phyloP scores from a whole-genome alignment of 2,329 filamentous ascomycete genomes.

The Coniochaeta sp. region DNA sequence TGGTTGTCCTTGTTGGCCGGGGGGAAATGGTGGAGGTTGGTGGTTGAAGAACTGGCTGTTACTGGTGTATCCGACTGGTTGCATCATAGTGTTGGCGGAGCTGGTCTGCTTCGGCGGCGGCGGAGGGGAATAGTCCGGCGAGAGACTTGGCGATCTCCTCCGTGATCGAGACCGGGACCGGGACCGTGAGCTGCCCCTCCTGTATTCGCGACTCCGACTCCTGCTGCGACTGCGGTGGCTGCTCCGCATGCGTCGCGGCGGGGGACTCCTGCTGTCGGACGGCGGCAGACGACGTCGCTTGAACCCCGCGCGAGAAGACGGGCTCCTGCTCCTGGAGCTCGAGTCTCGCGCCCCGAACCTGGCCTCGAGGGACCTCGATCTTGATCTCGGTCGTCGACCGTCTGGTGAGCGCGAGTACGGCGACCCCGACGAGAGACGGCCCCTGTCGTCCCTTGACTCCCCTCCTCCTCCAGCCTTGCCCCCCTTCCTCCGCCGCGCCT shows the following conservation, averaged over 20 bases:
- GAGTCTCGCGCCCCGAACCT: slow-evolving; percentile 5
- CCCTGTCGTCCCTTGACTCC: slow-evolving; percentile 12
- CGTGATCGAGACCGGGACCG: slow-evolving; percentile 17
- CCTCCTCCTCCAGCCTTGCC: slow-evolving; percentile 9
- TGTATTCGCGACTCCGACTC: slow-evolving; percentile 16
- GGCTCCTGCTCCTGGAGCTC: slow-evolving; percentile 21
- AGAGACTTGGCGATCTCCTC: slow-evolving; percentile 10
- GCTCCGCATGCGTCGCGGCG: not conserved
- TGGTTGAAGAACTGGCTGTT: not conserved
- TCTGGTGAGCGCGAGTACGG: slow-evolving; percentile 8
- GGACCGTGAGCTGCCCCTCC: slow-evolving; percentile 17
- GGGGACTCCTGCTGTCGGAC: not conserved
- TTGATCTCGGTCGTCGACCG: slow-evolving; percentile 15
- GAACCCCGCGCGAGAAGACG: slow-evolving; percentile 26
- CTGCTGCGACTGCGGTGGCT: slow-evolving; percentile 23
- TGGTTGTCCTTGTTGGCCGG: not conserved
- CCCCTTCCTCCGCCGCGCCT: slow-evolving; percentile 37
- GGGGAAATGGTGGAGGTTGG: not conserved
- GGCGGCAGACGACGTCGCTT: slow-evolving; percentile 26
- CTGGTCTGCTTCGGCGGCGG: not conserved
- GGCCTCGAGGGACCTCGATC: slow-evolving; percentile 11
- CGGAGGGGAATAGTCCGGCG: slow-evolving; percentile 10
- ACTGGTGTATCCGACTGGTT: not conserved
- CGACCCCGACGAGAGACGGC: slow-evolving; percentile 25
- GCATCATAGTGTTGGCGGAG: not conserved